Conservation (phyloP, 768 basidiomycete species). For the Gyrodon lividus region DNA sequence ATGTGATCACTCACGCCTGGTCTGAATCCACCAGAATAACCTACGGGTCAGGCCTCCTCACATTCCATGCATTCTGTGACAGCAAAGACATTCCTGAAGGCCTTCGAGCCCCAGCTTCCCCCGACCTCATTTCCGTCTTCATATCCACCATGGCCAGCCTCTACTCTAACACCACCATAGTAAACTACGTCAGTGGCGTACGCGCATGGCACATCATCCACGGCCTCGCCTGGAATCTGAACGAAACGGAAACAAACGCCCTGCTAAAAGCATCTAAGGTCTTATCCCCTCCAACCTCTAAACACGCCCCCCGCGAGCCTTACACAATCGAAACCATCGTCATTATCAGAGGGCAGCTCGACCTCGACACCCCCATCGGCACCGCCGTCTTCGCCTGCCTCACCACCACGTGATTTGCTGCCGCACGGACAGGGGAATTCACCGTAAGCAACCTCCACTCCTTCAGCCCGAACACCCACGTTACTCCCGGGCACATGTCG, state of each 20-base stretch:
- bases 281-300: constrained; percentile 14
- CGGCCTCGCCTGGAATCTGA: constrained; percentile 13
- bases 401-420: constrained; percentile 38
- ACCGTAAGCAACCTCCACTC: constrained; percentile 30
- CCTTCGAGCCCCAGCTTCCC: neutral
- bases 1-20: too few species aligned
- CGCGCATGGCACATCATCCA: constrained; percentile 30
- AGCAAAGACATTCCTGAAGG: neutral
- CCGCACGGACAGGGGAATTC: constrained; percentile 37
- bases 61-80: constrained; percentile 43
- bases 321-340: constrained; percentile 12
- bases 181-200: constrained; percentile 17
- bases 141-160: too few species aligned
- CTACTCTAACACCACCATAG: constrained; percentile 15
- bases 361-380: constrained; percentile 26
- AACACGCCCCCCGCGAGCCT: constrained; percentile 2
- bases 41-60: too few species aligned
- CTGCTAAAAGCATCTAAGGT: constrained; percentile 16
- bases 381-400: constrained; percentile 38
- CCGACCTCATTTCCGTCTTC: constrained; percentile 14
- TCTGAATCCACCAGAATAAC: constrained; percentile 40
- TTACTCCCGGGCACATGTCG: constrained; percentile 31
- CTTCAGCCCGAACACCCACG: constrained; percentile 32
- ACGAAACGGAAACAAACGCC: constrained; percentile 11
- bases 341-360: neutral